Evolutionary conservation across 1,139 yeast genomes (phyloP), one percentile per base, ranked within the genome.

Genomic region (Saccharomycopsis phalli): DNA sequence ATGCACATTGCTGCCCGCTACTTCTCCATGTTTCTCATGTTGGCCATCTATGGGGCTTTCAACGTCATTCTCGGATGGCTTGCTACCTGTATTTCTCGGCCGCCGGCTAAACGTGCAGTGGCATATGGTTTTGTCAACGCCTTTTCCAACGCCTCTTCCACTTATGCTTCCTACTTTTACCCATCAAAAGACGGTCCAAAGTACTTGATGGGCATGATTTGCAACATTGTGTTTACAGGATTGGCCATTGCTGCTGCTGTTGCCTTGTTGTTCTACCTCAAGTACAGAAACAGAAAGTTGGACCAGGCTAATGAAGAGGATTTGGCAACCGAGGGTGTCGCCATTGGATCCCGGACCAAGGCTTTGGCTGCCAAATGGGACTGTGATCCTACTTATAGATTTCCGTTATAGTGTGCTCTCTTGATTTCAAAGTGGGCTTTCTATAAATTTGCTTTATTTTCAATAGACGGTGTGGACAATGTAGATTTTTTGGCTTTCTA

Each of bases 21-120:
- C 50, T 71, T 73, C 47, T 70, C 79, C 33, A 74, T 74, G 79
- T 70, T 76, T 55, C 59, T 74, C 42, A 71, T 74, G 76, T 69
- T 74, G 44, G 77, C 77, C 29, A 56, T 74, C 41, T 74, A 74
- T 53, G 71, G 76, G 52, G 66, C 78, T 0, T 74, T 71, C 53
- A 71, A 75, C 14, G 66, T 69, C 4, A 68, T 70, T 38, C 61
- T 72, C 40, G 65, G 80, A 2, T 74, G 80, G 77, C 65, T 71
- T 62, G 66, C 77, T 7, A 69, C 70, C 50, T 66, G 67, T 49
- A 53, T 61, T 7, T 60, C 76, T 31, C 18, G 44, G 31, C 46
- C 46, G 3, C 40, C 46, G 11, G 40, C 44, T 2, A 42, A 42
- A 17, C 32, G 46, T 31, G 39, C 46, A 4, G 40, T 36, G 6